phyloP scores from a whole-genome alignment of 306 rosid species.

The Casuarina equisetifolia region DNA sequence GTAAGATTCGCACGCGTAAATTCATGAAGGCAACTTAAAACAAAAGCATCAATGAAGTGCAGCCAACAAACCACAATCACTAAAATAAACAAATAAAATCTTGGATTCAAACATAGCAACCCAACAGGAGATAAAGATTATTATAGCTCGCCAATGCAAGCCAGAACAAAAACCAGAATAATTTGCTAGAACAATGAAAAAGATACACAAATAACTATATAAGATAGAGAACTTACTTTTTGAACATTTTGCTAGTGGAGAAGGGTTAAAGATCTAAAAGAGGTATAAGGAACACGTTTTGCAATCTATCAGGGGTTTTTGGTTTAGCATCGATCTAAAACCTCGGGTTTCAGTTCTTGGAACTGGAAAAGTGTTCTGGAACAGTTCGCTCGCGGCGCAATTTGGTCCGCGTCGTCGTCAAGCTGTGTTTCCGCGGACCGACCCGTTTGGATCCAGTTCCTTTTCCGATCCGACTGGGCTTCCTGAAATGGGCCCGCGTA shows the following conservation, averaged over 20 bases:
- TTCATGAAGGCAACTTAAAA: not conserved
- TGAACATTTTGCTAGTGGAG: slow-evolving; percentile 32
- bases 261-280: slow-evolving; percentile 1
- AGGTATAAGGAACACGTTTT: not conserved
- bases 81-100: not conserved
- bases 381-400: not conserved
- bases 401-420: slow-evolving; percentile 5
- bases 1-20: not conserved
- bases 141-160: not conserved
- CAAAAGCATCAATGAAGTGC: not conserved
- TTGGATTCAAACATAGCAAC: not conserved
- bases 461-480: not conserved
- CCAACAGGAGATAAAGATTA: not conserved
- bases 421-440: not conserved
- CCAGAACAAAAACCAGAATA: slow-evolving; percentile 15
- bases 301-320: not conserved
- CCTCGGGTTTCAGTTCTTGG: not conserved
- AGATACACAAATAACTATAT: not conserved
- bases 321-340: slow-evolving; percentile 8
- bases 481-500: not conserved
- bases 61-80: not conserved
- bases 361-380: not conserved
- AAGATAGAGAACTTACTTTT: slow-evolving; percentile 27
- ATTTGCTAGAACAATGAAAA: not conserved
- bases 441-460: not conserved